phyloP scores from a whole-genome alignment of 1,139 yeast genomes.

The Lodderomyces jiufengensis region DNA sequence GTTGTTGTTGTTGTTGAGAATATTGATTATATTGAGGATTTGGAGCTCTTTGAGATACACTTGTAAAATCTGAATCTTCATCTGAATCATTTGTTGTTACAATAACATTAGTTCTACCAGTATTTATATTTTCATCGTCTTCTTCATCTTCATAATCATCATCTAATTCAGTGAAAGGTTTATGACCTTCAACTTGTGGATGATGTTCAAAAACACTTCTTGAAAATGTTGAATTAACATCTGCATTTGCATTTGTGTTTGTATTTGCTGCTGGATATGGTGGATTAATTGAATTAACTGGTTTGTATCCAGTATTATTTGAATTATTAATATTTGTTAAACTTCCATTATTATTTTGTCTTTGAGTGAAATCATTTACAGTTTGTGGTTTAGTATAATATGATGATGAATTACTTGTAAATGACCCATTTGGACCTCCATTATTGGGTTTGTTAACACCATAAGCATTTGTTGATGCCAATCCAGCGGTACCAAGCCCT shows the following conservation, averaged over 20 bases:
- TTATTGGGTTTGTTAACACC: background rate
- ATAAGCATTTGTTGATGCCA: constrained; percentile 4
- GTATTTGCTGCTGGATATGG: constrained; percentile 3
- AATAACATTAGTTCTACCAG: constrained; percentile 6
- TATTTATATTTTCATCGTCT: constrained; percentile 13
- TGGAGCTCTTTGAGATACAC: constrained; percentile 76
- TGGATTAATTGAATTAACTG: constrained; percentile 1
- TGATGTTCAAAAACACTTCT: constrained; percentile 41
- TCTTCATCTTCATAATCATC: constrained; percentile 28
- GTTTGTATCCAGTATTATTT: constrained; percentile 2
- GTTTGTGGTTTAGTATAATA: constrained; percentile 33
- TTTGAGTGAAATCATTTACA: constrained; percentile 33
- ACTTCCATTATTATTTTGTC: background rate
- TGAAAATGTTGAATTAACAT: constrained; percentile 7
- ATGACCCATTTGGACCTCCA: constrained; percentile 6
- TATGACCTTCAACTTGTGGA: constrained; percentile 46
- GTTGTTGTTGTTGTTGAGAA: constrained; percentile 8
- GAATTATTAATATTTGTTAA: constrained; percentile 2
- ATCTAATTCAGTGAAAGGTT: constrained; percentile 44
- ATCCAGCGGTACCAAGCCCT: constrained; percentile 4
- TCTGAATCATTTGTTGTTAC: constrained; percentile 27
- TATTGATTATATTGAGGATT: constrained; percentile 52
- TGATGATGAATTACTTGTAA: constrained; percentile 20
- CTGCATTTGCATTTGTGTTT: constrained; percentile 1
- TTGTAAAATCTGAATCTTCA: constrained; percentile 62